phyloP scores from a whole-genome alignment of 2,329 filamentous ascomycete species.

The Ophiostoma australiae region DNA sequence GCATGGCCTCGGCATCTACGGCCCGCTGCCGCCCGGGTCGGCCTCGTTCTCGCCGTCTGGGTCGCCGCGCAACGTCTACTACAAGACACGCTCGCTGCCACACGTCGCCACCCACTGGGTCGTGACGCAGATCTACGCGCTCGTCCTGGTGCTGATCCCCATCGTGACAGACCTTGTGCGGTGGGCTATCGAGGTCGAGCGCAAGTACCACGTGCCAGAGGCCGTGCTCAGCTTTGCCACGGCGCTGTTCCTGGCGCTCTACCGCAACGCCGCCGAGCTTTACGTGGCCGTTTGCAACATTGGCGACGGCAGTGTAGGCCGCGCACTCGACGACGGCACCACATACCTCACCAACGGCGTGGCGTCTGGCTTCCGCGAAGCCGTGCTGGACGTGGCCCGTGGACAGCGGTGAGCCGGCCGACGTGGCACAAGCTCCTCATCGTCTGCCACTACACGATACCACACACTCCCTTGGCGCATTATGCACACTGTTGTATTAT shows the following conservation, averaged over 20 bases:
- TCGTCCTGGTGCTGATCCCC: constrained; percentile 25
- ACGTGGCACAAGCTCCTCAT: neutral
- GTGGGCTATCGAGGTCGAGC: constrained; percentile 25
- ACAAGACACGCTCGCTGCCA: constrained; percentile 23
- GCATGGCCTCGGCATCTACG: constrained; percentile 11
- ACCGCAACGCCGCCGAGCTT: constrained; percentile 22
- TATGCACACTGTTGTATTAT: too few relatives aligned
- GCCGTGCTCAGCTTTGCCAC: constrained; percentile 22
- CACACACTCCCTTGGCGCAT: too few relatives aligned
- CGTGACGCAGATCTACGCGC: constrained; percentile 25
- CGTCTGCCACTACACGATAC: neutral
- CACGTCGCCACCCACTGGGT: constrained; percentile 27
- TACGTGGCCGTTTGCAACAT: constrained; percentile 25
- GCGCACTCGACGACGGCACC: constrained; percentile 27
- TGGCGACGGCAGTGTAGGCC: constrained; percentile 28
- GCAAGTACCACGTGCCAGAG: constrained; percentile 27
- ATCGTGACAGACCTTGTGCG: constrained; percentile 15
- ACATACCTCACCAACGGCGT: constrained; percentile 29
- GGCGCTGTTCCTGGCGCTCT: constrained; percentile 20
- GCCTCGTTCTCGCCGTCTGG: constrained; percentile 16
- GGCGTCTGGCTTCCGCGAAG: constrained; percentile 31
- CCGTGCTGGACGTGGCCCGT: constrained; percentile 27
- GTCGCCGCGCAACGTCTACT: neutral
- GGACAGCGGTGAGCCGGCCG: constrained; percentile 17
- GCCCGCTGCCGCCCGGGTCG: neutral